A percentile compares a stretch with the other conserved stretches of the same genome.
Conservation (phyloP, 2,329 filamentous ascomycete species). For the Colletotrichum acutatum region DNA sequence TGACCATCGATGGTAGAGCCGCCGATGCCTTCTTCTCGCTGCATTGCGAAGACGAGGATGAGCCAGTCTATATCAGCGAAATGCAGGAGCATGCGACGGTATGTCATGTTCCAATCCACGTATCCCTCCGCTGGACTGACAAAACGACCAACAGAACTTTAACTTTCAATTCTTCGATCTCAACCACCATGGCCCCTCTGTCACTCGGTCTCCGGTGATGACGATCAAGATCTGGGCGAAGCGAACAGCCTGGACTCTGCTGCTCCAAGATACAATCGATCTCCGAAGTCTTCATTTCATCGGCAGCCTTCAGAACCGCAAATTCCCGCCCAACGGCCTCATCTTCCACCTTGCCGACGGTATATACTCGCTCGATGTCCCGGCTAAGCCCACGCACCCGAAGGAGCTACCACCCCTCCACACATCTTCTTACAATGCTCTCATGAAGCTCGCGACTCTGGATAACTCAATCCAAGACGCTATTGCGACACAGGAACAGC, state of each 20-base stretch:
- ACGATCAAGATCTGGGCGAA: slow-evolving; percentile 81
- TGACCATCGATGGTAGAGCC: slow-evolving; percentile 75
- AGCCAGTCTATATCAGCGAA: slow-evolving; percentile 93
- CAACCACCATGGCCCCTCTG: slow-evolving; percentile 66
- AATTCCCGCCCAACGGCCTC: slow-evolving; percentile 83
- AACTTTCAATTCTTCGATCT: slow-evolving; percentile 89
- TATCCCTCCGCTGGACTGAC: not conserved
- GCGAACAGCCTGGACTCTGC: slow-evolving; percentile 66
- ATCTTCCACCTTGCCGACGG: slow-evolving; percentile 89
- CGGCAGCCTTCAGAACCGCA: slow-evolving; percentile 75
- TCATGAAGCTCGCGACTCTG: slow-evolving; percentile 89
- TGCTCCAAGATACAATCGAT: slow-evolving; percentile 79
- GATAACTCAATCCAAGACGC: slow-evolving; percentile 94
- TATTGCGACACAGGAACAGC: slow-evolving; percentile 76
- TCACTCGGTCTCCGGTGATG: slow-evolving; percentile 74
- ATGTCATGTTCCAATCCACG: slow-evolving; percentile 30
- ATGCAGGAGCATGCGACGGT: slow-evolving; percentile 79
- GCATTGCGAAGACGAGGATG: slow-evolving; percentile 72
- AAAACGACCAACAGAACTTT: slow-evolving; percentile 71
- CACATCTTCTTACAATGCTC: slow-evolving; percentile 85
- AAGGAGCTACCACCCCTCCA: slow-evolving; percentile 63
- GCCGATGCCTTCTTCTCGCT: slow-evolving; percentile 92
- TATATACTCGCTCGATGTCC: slow-evolving; percentile 83
- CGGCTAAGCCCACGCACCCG: slow-evolving; percentile 59
- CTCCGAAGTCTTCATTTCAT: slow-evolving; percentile 82